These are phyloP conservation scores for Selenicereus undatus DNA, from an alignment of 148 eudicot genomes.

Conservation along the genomic window DNA sequence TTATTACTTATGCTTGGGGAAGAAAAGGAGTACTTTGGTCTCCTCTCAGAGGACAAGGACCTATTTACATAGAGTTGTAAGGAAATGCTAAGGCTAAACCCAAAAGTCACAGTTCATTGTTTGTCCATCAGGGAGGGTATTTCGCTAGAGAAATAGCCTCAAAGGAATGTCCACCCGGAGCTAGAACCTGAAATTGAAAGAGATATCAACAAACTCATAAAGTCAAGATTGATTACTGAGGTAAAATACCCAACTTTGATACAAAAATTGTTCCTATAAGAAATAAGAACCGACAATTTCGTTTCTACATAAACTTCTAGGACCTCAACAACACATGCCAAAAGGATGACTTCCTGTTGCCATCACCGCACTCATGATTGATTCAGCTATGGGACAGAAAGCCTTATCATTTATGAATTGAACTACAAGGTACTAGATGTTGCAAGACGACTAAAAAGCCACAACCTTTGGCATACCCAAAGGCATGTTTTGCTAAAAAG, in stretches of 20 bases:
- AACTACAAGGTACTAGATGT: no score
- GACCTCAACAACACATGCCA: background rate
- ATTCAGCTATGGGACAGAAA: no score
- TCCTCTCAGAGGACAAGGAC: background rate
- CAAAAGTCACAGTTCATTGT: background rate
- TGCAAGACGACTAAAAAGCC: no score
- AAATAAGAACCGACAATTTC: no score
- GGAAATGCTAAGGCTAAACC: slow-evolving; percentile 3
- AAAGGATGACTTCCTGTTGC: background rate
- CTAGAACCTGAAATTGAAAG: background rate
- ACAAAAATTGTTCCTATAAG: background rate
- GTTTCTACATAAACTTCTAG: background rate
- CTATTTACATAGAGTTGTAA: no score
- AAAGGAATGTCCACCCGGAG: slow-evolving; percentile 7
- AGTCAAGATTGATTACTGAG: background rate
- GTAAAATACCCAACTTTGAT: background rate
- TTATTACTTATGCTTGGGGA: background rate
- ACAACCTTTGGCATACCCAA: background rate
- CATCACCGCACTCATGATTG: no score
- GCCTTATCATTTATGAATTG: no score
- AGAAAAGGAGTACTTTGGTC: background rate
- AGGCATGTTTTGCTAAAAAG: no score
- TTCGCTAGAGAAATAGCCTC: background rate
- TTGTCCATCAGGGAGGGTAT: background rate
- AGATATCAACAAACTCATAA: background rate